A percentile compares a stretch with the other conserved stretches of the same genome.
Conservation (phyloP, 2,329 filamentous ascomycete genomes). For the Trichoderma breve region DNA sequence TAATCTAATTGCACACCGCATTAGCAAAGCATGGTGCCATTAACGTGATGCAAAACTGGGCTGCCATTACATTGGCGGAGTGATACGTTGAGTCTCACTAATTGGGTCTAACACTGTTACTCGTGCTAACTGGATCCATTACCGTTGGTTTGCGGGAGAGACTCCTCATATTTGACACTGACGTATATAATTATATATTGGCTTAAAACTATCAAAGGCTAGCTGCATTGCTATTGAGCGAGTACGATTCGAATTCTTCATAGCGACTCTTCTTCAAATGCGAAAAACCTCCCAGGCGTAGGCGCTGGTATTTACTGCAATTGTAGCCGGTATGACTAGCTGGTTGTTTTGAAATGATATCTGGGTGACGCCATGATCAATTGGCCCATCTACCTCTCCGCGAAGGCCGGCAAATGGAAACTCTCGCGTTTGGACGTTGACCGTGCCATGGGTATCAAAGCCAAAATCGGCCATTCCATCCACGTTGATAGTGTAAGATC, state of each 20-base stretch:
- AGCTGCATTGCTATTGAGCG: fast-evolving
- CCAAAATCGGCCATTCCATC: constrained; percentile 16
- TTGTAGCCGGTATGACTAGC: background rate
- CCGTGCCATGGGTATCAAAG: constrained; percentile 1
- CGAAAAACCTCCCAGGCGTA: constrained; percentile 13
- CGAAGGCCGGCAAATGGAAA: constrained; percentile 14
- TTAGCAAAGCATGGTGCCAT: background rate
- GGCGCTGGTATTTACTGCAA: constrained; percentile 14
- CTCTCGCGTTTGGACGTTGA: constrained; percentile 3
- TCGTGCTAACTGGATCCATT: background rate
- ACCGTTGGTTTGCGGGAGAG: background rate
- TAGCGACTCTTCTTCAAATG: background rate
- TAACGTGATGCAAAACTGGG: background rate
- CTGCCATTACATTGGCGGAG: background rate
- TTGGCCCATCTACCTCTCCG: constrained; percentile 8
- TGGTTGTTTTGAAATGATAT: constrained; percentile 12
- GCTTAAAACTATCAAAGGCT: background rate
- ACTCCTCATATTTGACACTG: background rate
- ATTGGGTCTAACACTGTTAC: background rate
- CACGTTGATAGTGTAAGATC: constrained; percentile 1
- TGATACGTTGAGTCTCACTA: background rate
- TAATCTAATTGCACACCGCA: background rate
- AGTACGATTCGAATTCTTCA: background rate
- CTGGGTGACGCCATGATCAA: constrained; percentile 10
- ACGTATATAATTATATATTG: background rate